Evolutionary conservation across 495 filamentous ascomycete species (phyloP).

Genomic region (Usnea hakonensis): DNA sequence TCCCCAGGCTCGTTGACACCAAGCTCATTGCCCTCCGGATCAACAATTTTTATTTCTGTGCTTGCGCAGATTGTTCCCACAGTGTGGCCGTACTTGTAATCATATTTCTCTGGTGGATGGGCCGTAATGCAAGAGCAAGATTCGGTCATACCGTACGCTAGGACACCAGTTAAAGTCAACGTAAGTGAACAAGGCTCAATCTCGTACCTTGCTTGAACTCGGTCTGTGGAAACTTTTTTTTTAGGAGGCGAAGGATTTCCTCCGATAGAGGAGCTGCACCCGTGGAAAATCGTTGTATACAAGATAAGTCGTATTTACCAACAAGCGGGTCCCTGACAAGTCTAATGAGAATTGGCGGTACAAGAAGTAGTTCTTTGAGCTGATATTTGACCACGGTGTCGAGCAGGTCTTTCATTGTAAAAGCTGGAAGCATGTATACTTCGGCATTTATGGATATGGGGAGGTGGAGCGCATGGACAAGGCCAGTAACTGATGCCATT

Average conservation of each 20-base stretch:
- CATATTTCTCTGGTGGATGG: constrained; percentile 45
- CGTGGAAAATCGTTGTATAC: constrained; percentile 43
- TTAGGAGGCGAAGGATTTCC: constrained; percentile 52
- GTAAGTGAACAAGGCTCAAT: not conserved
- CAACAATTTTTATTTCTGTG: constrained; percentile 56
- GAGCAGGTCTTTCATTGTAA: constrained; percentile 52
- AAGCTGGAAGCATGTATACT: constrained; percentile 52
- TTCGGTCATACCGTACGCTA: constrained; percentile 63
- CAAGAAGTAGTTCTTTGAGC: constrained; percentile 54
- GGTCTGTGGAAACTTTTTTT: constrained; percentile 51
- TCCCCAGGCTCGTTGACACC: constrained; percentile 50
- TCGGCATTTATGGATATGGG: constrained; percentile 49
- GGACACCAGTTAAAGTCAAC: not conserved
- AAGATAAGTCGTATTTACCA: constrained; percentile 49
- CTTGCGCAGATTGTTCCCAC: constrained; percentile 53
- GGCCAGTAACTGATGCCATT: constrained; percentile 36
- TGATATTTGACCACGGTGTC: constrained; percentile 42
- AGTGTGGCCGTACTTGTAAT: constrained; percentile 49
- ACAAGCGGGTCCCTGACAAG: constrained; percentile 57
- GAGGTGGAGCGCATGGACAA: constrained; percentile 54
- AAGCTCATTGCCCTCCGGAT: constrained; percentile 41
- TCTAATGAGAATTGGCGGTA: constrained; percentile 63
- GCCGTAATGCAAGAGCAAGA: constrained; percentile 55
- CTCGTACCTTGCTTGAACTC: constrained; percentile 49
- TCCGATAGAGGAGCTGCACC: constrained; percentile 60